phyloP scores from a whole-genome alignment of 192 early-diverging fungal genomes.

The Podila epicladia region DNA sequence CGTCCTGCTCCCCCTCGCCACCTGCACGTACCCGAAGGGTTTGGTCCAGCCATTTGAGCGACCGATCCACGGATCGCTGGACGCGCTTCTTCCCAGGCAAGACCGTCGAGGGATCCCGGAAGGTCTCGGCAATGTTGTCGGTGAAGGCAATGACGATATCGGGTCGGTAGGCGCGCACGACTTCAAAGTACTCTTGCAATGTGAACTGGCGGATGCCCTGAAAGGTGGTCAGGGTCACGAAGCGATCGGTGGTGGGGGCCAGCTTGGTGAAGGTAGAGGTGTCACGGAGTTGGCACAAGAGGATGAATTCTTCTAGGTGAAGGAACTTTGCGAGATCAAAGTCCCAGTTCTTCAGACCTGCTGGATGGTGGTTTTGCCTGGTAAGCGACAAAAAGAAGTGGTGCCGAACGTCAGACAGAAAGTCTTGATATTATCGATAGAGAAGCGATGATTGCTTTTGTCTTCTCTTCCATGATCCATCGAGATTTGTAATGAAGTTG shows the following conservation, averaged over 20 bases:
- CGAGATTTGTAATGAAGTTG: too few relatives aligned
- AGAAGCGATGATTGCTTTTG: not conserved
- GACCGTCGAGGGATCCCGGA: constrained; percentile 5
- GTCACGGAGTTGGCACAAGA: constrained; percentile 62
- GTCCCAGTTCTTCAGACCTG: not conserved
- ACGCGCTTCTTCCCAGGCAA: constrained; percentile 54
- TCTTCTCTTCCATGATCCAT: too few relatives aligned
- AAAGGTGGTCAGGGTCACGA: constrained; percentile 55
- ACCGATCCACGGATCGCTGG: constrained; percentile 58
- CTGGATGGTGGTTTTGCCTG: constrained; percentile 14
- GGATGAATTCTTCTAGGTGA: constrained; percentile 49
- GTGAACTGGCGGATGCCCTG: constrained; percentile 64
- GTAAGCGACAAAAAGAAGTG: constrained; percentile 7
- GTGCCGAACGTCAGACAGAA: not conserved
- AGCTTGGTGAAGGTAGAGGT: constrained; percentile 22
- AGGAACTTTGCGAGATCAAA: constrained; percentile 52
- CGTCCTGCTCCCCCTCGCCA: constrained; percentile 16
- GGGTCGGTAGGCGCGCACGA: constrained; percentile 55
- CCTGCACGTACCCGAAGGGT: constrained; percentile 26
- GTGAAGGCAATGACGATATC: constrained; percentile 56
- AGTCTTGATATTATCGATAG: not conserved
- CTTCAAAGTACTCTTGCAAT: constrained; percentile 47
- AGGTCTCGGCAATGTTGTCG: constrained; percentile 52
- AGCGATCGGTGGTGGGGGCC: constrained; percentile 59
- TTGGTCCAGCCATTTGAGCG: constrained; percentile 62